Evolutionary conservation across 2,329 filamentous ascomycete species (phyloP).

Genomic region (Magnaporthiopsis poae): DNA sequence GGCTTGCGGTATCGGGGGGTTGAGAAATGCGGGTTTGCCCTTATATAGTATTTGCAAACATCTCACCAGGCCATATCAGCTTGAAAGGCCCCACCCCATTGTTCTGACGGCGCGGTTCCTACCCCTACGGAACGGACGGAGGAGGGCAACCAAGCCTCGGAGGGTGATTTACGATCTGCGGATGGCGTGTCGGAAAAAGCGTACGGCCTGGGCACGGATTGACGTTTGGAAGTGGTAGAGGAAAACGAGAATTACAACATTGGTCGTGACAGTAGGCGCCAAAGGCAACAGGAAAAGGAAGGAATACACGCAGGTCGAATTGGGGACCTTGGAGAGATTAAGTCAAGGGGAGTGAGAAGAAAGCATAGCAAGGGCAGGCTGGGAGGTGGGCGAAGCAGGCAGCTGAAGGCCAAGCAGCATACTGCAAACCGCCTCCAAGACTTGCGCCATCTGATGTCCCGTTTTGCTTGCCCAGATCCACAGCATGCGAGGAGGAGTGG

Average conservation of each 20-base stretch:
- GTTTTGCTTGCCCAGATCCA: too few species aligned
- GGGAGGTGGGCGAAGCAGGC: neutral
- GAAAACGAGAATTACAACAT: neutral
- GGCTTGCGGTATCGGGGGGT: neutral
- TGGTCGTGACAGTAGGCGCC: neutral
- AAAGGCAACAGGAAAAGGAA: neutral
- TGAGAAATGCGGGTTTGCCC: neutral
- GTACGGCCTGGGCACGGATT: neutral
- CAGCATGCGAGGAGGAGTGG: too few species aligned
- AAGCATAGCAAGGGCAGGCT: neutral
- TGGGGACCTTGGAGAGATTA: neutral
- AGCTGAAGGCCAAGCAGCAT: neutral
- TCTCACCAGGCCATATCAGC: constrained; percentile 25
- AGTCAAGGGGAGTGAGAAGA: neutral
- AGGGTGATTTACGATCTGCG: neutral
- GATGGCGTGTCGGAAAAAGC: neutral
- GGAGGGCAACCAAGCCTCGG: neutral
- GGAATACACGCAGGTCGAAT: neutral
- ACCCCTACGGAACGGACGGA: neutral
- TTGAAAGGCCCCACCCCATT: constrained; percentile 22
- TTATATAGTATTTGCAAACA: constrained; percentile 21
- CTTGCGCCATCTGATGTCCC: too few species aligned
- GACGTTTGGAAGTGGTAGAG: neutral
- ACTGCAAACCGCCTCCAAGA: neutral
- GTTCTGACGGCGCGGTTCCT: neutral